A percentile compares a stretch with the other conserved stretches of the same genome.
These are phyloP conservation scores for Scolecobasidium constrictum DNA, from an alignment of 2,329 filamentous ascomycete genomes.

Conservation along the genomic window DNA sequence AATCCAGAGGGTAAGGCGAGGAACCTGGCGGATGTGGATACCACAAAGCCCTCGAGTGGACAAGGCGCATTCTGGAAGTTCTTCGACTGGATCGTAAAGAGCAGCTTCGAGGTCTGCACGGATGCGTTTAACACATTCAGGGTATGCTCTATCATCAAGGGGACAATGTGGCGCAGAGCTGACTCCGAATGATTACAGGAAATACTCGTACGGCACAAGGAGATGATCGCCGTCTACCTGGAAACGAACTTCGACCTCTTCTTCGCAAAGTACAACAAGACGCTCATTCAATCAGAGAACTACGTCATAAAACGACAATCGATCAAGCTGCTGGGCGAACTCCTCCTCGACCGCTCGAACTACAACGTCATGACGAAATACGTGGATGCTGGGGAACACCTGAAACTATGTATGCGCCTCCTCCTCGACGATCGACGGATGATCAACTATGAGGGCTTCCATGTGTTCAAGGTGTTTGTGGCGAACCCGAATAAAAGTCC, in stretches of 20 bases:
- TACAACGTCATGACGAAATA: slow-evolving; percentile 98
- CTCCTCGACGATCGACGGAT: slow-evolving; percentile 92
- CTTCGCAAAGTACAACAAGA: slow-evolving; percentile 81
- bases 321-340: slow-evolving; percentile 92
- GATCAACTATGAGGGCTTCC: slow-evolving; percentile 98
- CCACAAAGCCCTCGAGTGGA: slow-evolving; percentile 63
- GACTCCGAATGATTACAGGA: slow-evolving; percentile 44
- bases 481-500: slow-evolving; percentile 98
- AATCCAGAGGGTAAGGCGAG: slow-evolving; percentile 61
- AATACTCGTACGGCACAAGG: slow-evolving; percentile 88
- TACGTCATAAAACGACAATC: slow-evolving; percentile 98
- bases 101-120: slow-evolving; percentile 90
- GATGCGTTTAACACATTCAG: slow-evolving; percentile 97
- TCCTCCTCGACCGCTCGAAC: slow-evolving; percentile 87
- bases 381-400: slow-evolving; percentile 86
- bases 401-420: slow-evolving; percentile 98
- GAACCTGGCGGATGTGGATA: slow-evolving; percentile 66
- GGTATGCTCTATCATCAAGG: slow-evolving; percentile 44
- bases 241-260: slow-evolving; percentile 86
- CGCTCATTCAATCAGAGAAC: slow-evolving; percentile 80
- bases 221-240: slow-evolving; percentile 78
- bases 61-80: slow-evolving; percentile 92
- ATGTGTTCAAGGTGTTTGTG: slow-evolving; percentile 99
- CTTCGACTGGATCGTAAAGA: slow-evolving; percentile 94
- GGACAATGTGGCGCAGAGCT: background rate